Base-by-base conservation (phyloP, 805 yeast genomes). In the Kuraishia piskuri region DNA sequence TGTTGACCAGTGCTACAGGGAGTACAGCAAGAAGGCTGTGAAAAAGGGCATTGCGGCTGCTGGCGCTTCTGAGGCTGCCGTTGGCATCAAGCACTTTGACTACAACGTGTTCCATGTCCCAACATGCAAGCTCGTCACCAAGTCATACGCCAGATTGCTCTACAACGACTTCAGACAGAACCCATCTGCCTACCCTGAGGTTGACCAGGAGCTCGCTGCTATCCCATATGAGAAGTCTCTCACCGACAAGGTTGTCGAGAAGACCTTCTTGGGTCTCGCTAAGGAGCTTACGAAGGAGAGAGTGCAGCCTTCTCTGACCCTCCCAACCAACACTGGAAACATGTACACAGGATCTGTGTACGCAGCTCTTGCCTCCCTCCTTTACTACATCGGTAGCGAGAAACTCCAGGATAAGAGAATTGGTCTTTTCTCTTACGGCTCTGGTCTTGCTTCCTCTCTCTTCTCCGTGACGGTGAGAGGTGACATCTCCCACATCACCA, bases 61-160 rank as follows among this genome's bases (percentile, higher is more conserved):
- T 60, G 67, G 72, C 60, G 63, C 79, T 60, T 74, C 79, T 61
- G 70, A 77, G 61, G 72, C 77, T 59, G 75, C 80, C 52, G 87
- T 83, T 59, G 90, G 90, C 59, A 76, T 89, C 51, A 75, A 83
- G 56, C 76, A 83, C 67, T 94, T 94, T 67, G 97, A 90, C 73
- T 94, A 87, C 79, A 86, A 88, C 64, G 92, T 90, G 44, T 94
- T 94, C 91, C 99, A 94, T 70, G 97, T 90, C 53, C 99, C 99
- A 68, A 94, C 94, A 57, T 92, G 99, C 77, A 94, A 94, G 76
- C 80, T 91, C 65, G 98, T 94, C 56, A 74, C 84, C 63, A 94
- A 94, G 77, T 88, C 96, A 7, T 94, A 82, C 68, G 99, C 96
- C 53, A 86, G 99, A 76, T 73, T 94, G 67, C 70, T 88, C 61